Percentiles rank a stretch among this genome's conserved stretches.
Evolutionary conservation across 225 moss, liverwort and hornwort genomes (phyloP).

Genomic region (Takakia lepidozioides): DNA sequence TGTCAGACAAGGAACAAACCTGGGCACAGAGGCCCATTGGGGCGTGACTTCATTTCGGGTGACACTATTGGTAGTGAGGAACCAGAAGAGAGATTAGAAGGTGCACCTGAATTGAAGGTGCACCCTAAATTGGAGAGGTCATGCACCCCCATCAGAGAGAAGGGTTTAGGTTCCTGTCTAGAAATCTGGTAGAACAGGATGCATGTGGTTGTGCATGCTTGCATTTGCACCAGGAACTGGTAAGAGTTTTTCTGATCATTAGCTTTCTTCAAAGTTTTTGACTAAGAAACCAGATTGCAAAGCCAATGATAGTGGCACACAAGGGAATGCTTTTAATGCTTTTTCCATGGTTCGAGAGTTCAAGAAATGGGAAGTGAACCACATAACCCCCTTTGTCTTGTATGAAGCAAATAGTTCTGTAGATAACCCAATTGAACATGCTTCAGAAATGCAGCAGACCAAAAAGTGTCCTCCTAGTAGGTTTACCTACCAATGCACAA

Average conservation of each 20-base stretch:
- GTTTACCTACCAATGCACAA: conserved; percentile 72
- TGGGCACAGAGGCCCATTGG: too few relatives aligned
- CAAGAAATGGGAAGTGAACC: conserved; percentile 65
- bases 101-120: conserved; percentile 30
- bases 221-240: conserved; percentile 98
- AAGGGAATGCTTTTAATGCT: conserved; percentile 83
- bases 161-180: conserved; percentile 67
- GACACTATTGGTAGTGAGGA: conserved; percentile 12
- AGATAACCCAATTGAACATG: conserved; percentile 26
- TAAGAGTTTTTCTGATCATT: conserved; percentile 69
- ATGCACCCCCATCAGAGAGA: conserved; percentile 76
- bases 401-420: conserved; percentile 26
- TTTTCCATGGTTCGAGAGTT: conserved; percentile 75
- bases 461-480: conserved; percentile 69
- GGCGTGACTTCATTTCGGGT: too few relatives aligned
- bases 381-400: conserved; percentile 35
- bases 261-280: conserved; percentile 90
- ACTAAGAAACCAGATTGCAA: conserved; percentile 40
- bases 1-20: conserved; percentile 7
- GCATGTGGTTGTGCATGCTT: conserved; percentile 80
- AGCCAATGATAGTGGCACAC: conserved; percentile 83
- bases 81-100: conserved; percentile 24
- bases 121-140: conserved; percentile 30
- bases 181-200: conserved; percentile 62
- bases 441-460: conserved; percentile 50